A percentile compares a stretch with the other conserved stretches of the same genome.
phyloP scores from a whole-genome alignment of 495 filamentous ascomycete species.

The Aspergillus biplanus region DNA sequence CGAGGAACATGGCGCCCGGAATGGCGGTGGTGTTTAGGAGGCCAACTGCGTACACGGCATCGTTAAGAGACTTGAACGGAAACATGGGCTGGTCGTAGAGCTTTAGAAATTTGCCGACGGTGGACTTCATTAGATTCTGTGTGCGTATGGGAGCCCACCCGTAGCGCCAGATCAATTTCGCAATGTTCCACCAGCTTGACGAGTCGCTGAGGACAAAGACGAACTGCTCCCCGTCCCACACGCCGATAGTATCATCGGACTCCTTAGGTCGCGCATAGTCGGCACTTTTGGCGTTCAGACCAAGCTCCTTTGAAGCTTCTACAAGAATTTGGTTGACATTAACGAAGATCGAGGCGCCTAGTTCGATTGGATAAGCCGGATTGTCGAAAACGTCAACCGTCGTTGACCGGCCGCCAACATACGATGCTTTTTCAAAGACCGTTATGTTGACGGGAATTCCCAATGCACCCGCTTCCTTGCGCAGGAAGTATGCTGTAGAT shows the following conservation, averaged over 20 bases:
- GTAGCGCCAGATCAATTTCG: slow-evolving; percentile 83
- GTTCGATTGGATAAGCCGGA: slow-evolving; percentile 71
- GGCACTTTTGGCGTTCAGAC: slow-evolving; percentile 54
- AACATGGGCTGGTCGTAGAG: slow-evolving; percentile 84
- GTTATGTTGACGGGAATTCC: slow-evolving; percentile 72
- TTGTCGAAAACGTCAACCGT: slow-evolving; percentile 83
- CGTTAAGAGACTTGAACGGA: slow-evolving; percentile 76
- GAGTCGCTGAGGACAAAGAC: slow-evolving; percentile 65
- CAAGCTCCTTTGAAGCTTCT: slow-evolving; percentile 72
- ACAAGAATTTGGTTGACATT: slow-evolving; percentile 81
- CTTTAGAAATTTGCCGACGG: slow-evolving; percentile 72
- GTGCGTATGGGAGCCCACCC: slow-evolving; percentile 77
- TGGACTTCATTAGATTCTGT: slow-evolving; percentile 70
- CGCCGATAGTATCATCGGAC: slow-evolving; percentile 59
- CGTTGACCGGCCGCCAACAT: slow-evolving; percentile 86
- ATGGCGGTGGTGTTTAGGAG: slow-evolving; percentile 64
- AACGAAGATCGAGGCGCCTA: slow-evolving; percentile 94
- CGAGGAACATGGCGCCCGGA: slow-evolving; percentile 73
- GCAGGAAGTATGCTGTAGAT: slow-evolving; percentile 82
- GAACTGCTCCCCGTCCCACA: slow-evolving; percentile 84
- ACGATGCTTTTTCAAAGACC: slow-evolving; percentile 79
- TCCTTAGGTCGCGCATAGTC: slow-evolving; percentile 41
- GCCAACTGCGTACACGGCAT: slow-evolving; percentile 64
- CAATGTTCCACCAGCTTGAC: slow-evolving; percentile 76
- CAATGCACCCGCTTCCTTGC: slow-evolving; percentile 62